Evolutionary conservation across 2,329 filamentous ascomycete genomes (phyloP).

Genomic region (Pseudogymnoascus sp.): DNA sequence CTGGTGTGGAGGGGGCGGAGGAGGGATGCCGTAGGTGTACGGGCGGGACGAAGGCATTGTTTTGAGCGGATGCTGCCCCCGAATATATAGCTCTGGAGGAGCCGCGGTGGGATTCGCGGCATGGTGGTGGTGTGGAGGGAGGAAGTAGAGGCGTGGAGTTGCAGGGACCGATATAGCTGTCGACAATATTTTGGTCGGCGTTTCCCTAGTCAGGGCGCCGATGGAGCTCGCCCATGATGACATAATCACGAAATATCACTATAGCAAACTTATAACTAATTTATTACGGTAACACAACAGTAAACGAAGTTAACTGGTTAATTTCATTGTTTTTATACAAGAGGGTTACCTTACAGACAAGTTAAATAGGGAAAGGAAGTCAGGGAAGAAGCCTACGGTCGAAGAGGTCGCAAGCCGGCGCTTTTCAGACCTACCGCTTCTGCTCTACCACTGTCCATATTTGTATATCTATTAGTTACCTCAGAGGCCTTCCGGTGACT

Average conservation of each 20-base stretch:
- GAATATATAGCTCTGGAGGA: slow-evolving; percentile 27
- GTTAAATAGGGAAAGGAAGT: too few relatives aligned
- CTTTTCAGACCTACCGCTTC: too few relatives aligned
- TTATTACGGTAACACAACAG: background rate
- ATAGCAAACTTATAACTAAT: background rate
- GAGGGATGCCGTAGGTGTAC: slow-evolving; percentile 15
- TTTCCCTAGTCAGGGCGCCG: background rate
- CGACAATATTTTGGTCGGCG: background rate
- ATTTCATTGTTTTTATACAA: background rate
- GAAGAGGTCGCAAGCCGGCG: too few relatives aligned
- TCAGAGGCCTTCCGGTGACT: too few relatives aligned
- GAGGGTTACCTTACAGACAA: background rate
- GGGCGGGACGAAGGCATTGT: slow-evolving; percentile 23
- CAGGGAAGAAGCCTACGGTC: too few relatives aligned
- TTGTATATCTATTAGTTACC: too few relatives aligned
- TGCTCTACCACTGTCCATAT: too few relatives aligned
- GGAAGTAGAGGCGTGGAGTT: background rate
- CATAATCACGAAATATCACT: background rate
- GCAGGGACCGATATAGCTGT: background rate
- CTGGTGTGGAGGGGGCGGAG: slow-evolving; percentile 14
- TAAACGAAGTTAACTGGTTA: background rate
- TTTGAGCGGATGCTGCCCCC: slow-evolving; percentile 21
- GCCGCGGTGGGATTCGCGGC: slow-evolving; percentile 20
- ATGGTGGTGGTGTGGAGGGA: slow-evolving; percentile 14
- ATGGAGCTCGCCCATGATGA: background rate